Percentiles rank a stretch among this genome's conserved stretches.
Conservation (phyloP, 108 stramenopile genomes). For the Cyclotella cryptica region DNA sequence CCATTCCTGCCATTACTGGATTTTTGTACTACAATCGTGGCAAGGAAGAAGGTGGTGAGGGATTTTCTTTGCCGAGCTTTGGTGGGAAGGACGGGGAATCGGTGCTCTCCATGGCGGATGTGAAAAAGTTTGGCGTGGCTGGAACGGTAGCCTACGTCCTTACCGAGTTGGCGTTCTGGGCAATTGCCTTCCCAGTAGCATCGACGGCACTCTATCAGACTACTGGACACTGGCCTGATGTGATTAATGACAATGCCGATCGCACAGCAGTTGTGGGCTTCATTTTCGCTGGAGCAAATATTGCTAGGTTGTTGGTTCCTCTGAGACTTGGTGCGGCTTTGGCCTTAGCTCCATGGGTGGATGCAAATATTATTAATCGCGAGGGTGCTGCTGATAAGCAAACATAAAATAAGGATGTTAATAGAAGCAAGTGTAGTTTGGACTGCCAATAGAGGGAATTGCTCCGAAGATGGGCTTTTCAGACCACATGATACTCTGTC, state of each 20-base stretch:
- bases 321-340: constrained; percentile 86
- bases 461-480: too few species aligned
- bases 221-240: constrained; percentile 92
- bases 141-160: constrained; percentile 89
- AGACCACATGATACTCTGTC: too few species aligned
- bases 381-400: constrained; percentile 10
- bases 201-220: constrained; percentile 77
- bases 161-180: constrained; percentile 92
- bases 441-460: not conserved
- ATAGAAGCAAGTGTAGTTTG: not conserved
- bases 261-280: constrained; percentile 83
- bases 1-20: constrained; percentile 78
- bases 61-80: constrained; percentile 51
- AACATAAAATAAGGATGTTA: not conserved
- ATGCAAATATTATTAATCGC: constrained; percentile 79
- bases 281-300: constrained; percentile 87
- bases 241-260: constrained; percentile 76
- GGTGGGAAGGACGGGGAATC: constrained; percentile 34
- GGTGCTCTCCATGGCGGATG: constrained; percentile 75
- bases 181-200: constrained; percentile 88
- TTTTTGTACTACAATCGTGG: constrained; percentile 65
- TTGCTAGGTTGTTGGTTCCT: constrained; percentile 87
- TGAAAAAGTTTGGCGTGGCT: constrained; percentile 87
- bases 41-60: constrained; percentile 55
- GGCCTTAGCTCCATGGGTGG: constrained; percentile 93